Base-by-base conservation (phyloP, 2,329 filamentous ascomycete genomes). In the Aureobasidium leucospermi region DNA sequence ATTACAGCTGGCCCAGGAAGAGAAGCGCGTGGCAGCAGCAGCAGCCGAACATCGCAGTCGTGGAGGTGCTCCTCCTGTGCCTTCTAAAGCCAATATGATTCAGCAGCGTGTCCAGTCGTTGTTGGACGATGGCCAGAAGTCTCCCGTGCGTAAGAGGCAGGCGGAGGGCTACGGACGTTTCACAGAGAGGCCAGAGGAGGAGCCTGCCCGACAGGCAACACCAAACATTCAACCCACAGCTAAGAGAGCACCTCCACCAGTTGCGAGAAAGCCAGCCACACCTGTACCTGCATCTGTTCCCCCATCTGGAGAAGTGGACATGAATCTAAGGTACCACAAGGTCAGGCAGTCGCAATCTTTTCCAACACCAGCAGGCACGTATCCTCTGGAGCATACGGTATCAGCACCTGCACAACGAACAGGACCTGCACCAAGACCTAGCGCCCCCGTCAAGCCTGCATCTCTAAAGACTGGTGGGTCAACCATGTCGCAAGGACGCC, bases 151-250 rank as follows among this genome's bases (percentile, higher is more conserved):
- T 1, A 81, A 83, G 31, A 85, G 86, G 65, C 96, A 90, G 0
- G 92, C 92, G 0, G 86, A 92, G 64, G 93, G 93, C 0, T 97
- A 97, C 70, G 94, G 94, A 7, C 86, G 86, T 62, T 96, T 89
- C 71, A 91, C 92, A 13, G 19, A 88, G 86, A 47, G 58, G 10
- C 19, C 52, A n/a, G 47, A 61, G 28, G 36, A 31, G 15, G 43
- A 58, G 42, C n/a, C 58, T 16, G 47, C 58, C 13, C 41, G 57
- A 19, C 19, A n/a, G 19, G 16, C 43, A 1, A 48, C 53, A n/a
- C 19, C 39, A 58, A 46, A 58, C 8, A 62, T 28, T 3, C 55
- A 58, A 32, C 43, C 55, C 3, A 13, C 13, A 1, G 10, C 23
- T 6, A 58, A 58, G 28, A 58, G 15, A 10, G 64, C 65, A 47